Conservation (phyloP, 352 stramenopile genomes). For the Globisporangium cederbergense region DNA sequence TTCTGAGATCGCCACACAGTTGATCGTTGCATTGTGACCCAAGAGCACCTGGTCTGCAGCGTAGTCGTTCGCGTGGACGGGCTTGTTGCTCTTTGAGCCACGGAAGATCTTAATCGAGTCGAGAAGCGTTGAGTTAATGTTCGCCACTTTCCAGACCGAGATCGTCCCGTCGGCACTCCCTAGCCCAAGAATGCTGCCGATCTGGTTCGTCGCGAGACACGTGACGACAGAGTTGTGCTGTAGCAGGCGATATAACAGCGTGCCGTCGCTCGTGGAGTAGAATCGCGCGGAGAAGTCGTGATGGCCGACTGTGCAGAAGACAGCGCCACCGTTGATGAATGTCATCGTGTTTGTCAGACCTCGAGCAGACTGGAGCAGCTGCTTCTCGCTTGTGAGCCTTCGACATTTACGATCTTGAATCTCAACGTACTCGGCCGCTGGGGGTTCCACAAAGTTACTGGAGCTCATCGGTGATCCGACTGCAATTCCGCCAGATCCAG, state of each 20-base stretch:
- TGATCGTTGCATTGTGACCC: conserved; percentile 58
- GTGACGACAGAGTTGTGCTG: conserved; percentile 72
- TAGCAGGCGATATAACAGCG: conserved; percentile 64
- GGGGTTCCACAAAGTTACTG: conserved; percentile 18
- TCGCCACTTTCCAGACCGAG: conserved; percentile 75
- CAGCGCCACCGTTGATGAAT: conserved; percentile 50
- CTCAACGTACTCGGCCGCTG: conserved; percentile 41
- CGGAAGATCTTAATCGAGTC: conserved; percentile 79
- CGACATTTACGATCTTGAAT: conserved; percentile 67
- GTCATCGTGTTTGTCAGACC: conserved; percentile 26
- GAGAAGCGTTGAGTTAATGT: conserved; percentile 61
- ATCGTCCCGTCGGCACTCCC: conserved; percentile 70
- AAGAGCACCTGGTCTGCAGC: conserved; percentile 73
- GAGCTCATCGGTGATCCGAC: conserved; percentile 8
- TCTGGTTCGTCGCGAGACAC: conserved; percentile 49
- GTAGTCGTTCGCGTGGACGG: conserved; percentile 76
- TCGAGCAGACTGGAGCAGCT: conserved; percentile 22
- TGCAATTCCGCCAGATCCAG: not conserved
- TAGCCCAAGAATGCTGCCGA: conserved; percentile 45
- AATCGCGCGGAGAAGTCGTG: conserved; percentile 78
- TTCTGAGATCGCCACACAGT: conserved; percentile 62
- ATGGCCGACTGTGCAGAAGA: conserved; percentile 66
- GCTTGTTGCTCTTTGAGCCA: conserved; percentile 42
- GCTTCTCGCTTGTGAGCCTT: conserved; percentile 44
- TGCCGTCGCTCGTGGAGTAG: conserved; percentile 64